phyloP scores from a whole-genome alignment of 2,329 filamentous ascomycete species.

The Fusarium pilosicola region DNA sequence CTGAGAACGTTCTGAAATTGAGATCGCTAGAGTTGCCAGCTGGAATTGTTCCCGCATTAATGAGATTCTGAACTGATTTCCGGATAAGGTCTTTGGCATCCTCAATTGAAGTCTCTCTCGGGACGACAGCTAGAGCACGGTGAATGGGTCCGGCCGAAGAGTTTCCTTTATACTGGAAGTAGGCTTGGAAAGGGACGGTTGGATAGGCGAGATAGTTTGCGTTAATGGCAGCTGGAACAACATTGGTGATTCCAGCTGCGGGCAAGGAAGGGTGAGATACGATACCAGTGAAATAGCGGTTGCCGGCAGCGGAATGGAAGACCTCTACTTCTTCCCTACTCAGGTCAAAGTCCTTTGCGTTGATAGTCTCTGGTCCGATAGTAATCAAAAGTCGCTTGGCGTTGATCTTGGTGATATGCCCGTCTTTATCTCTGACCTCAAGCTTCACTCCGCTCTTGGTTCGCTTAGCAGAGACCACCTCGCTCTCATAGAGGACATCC shows the following conservation, averaged over 20 bases:
- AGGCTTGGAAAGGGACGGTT: background rate
- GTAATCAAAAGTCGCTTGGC: background rate
- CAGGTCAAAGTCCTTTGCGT: background rate
- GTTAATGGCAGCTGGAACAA: background rate
- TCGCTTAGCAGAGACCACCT: background rate
- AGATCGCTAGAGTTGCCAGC: background rate
- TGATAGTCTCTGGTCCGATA: background rate
- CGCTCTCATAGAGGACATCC: background rate
- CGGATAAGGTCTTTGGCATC: background rate
- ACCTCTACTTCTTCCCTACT: background rate
- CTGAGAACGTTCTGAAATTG: background rate
- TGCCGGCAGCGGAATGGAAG: background rate
- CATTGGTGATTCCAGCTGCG: background rate
- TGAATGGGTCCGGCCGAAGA: background rate
- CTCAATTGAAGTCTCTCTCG: background rate
- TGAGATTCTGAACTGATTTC: background rate
- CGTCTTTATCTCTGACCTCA: background rate
- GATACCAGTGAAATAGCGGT: background rate
- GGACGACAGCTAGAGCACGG: background rate
- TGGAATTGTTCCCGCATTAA: background rate
- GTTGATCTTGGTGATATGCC: background rate
- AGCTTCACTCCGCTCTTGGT: background rate
- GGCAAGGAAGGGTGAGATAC: background rate
- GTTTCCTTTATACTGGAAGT: background rate
- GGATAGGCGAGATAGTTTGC: background rate